Evolutionary conservation across 345 rosid genomes (phyloP).

Genomic region (Pseudoturritis turrita): DNA sequence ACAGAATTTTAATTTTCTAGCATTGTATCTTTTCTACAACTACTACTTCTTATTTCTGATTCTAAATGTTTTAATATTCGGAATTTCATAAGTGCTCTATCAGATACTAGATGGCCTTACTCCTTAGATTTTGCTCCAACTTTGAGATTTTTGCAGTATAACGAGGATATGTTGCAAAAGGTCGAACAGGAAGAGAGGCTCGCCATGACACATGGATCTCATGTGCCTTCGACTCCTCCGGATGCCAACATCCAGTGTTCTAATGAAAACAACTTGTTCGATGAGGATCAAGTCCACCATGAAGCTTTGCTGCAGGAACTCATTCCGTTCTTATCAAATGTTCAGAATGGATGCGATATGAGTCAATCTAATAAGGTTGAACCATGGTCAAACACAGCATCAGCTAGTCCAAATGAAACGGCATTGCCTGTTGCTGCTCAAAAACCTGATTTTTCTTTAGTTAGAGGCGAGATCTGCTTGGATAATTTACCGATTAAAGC

Average conservation of each 20-base stretch:
- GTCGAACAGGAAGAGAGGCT: conserved; percentile 15
- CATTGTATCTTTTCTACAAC: not conserved
- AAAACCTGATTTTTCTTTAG: conserved; percentile 58
- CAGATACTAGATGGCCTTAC: not conserved
- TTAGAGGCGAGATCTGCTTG: conserved; percentile 72
- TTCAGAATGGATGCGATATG: conserved; percentile 31
- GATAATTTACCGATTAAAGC: conserved; percentile 80
- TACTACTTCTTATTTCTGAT: not conserved
- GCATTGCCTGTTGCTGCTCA: conserved; percentile 34
- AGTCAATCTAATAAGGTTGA: conserved; percentile 33
- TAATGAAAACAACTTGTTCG: conserved; percentile 33
- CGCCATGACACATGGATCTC: conserved; percentile 30
- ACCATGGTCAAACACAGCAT: conserved; percentile 41
- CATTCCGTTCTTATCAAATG: conserved; percentile 14
- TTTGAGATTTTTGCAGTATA: conserved; percentile 36
- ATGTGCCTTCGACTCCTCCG: conserved; percentile 43
- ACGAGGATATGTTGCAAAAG: conserved; percentile 39
- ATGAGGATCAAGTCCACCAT: conserved; percentile 50
- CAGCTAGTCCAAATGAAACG: conserved; percentile 39
- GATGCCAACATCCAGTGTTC: conserved; percentile 40
- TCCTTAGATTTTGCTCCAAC: not conserved
- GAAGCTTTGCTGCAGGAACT: conserved; percentile 50
- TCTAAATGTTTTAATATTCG: not conserved
- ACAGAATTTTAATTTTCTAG: not conserved
- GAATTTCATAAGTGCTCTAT: not conserved